Conservation (phyloP, 2,329 filamentous ascomycete species). For the Furcasterigmium sp. region DNA sequence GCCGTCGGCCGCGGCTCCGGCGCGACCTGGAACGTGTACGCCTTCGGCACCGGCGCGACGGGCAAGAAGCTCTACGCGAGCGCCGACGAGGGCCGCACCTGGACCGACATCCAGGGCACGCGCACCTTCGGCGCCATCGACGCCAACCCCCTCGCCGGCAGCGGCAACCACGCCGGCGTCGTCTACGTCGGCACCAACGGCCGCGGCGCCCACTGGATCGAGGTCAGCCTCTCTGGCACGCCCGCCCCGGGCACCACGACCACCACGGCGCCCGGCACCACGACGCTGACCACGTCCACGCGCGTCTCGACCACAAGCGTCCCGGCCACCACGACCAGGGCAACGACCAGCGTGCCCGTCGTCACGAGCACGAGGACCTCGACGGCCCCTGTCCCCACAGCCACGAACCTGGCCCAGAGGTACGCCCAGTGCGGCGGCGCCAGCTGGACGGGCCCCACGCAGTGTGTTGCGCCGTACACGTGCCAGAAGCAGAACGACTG, state of each 20-base stretch:
- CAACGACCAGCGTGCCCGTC: not conserved
- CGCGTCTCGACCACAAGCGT: conserved; percentile 22
- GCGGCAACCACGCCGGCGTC: conserved; percentile 36
- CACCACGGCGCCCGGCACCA: not conserved
- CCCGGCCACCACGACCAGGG: not conserved
- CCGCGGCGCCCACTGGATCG: conserved; percentile 33
- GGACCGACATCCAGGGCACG: conserved; percentile 40
- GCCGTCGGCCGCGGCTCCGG: conserved; percentile 35
- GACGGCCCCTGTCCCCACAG: conserved; percentile 6
- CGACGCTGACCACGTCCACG: too few species aligned
- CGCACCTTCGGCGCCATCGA: conserved; percentile 40
- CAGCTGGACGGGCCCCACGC: conserved; percentile 28
- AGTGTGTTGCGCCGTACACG: conserved; percentile 34
- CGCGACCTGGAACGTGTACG: conserved; percentile 39
- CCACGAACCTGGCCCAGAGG: conserved; percentile 9
- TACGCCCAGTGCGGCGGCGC: conserved; percentile 36
- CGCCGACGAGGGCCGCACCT: conserved; percentile 33
- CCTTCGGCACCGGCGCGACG: conserved; percentile 35
- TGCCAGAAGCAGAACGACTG: conserved; percentile 33
- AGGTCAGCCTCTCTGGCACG: not conserved
- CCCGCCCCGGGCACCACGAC: not conserved
- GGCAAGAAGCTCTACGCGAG: conserved; percentile 41
- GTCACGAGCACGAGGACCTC: conserved; percentile 3
- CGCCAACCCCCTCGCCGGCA: conserved; percentile 33
- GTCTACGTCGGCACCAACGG: conserved; percentile 48